Evolutionary conservation across 768 basidiomycete genomes (phyloP), one percentile per base, ranked within the genome.

Genomic region (Xerocomellus intermedius): DNA sequence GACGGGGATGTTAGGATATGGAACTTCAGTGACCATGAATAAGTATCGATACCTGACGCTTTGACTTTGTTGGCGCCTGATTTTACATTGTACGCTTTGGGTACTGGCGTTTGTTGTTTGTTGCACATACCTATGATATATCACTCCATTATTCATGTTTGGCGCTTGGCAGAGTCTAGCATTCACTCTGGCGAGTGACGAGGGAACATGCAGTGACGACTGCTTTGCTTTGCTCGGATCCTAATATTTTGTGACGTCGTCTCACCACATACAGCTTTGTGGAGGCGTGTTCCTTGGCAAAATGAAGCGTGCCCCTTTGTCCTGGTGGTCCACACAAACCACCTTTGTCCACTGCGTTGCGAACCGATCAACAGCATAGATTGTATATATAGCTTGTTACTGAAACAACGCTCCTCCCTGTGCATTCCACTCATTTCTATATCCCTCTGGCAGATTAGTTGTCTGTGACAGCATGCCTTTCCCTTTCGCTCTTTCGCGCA

Each of bases 1-100:
- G 95, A 97, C 65, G 84, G 89, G 21, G 87, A 91, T 56, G 75
- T 98, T 51, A 86, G 85, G 66, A 79, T 97, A 42, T 98, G 95
- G 94, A 83, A 76, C 65, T 87, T 87, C 50, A 74, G 77, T 57
- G 77, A 75, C 59, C 57, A 68, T 14, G 28, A 49, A 38, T 61
- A 47, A 49, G 22, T 32, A 12, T 46, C 22, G 30, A 46, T 58
- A 42, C 43, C 39, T 30, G 22, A 17, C 13, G 7, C 44, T 55
- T 42, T 52, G 37, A 42, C 21, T 45, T 42, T 26, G 14, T 28
- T 44, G 37, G 7, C 16, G 17, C 24, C 30, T 22, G n/a, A 6
- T 49, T 49, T 22, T 44, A 33, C 7, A 10, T 28, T 35, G 21
- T 21, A 14, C 22, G 13, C 8, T 24, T 36, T 58, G 22, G 19